These are phyloP conservation scores for Cenchrus purpureus DNA, from an alignment of 176 grass and related monocot species.

Conservation along the genomic window DNA sequence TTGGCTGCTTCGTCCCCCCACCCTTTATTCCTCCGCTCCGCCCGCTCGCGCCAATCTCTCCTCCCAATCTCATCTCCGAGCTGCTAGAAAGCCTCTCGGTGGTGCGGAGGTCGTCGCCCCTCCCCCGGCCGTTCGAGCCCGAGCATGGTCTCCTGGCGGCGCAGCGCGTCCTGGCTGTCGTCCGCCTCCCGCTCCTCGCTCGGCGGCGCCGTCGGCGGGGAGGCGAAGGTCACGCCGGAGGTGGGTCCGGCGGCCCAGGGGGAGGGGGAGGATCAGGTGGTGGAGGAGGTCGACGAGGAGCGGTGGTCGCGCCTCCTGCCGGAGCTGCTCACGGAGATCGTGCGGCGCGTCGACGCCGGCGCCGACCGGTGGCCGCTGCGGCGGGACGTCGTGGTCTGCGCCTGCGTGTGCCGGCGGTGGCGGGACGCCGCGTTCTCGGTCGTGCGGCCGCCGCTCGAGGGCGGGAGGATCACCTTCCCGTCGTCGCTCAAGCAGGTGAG, in stretches of 20 bases:
- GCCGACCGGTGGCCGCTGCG: constrained; percentile 84
- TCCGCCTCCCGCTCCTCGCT: constrained; percentile 52
- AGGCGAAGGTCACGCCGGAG: constrained; percentile 55
- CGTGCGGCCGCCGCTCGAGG: constrained; percentile 68
- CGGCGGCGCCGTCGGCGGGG: constrained; percentile 44
- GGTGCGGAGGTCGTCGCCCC: background rate
- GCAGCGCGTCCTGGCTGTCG: constrained; percentile 59
- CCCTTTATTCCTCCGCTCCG: background rate
- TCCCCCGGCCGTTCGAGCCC: background rate
- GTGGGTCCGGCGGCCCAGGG: constrained; percentile 17
- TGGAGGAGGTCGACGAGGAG: constrained; percentile 58
- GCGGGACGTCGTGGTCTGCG: constrained; percentile 79
- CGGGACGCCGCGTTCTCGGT: constrained; percentile 57
- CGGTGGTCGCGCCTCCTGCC: constrained; percentile 74
- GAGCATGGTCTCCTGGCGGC: constrained; percentile 52
- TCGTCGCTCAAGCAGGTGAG: constrained; percentile 92
- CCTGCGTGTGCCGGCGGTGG: constrained; percentile 83
- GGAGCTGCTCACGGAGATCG: constrained; percentile 77
- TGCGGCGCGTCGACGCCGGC: constrained; percentile 73
- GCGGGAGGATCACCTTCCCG: constrained; percentile 89
- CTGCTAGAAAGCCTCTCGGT: constrained; percentile 27
- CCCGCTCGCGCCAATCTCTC: background rate
- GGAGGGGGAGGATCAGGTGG: background rate
- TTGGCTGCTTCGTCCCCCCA: background rate
- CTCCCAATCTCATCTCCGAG: constrained; percentile 19